These are phyloP conservation scores for Suhomyces yuchorum DNA, from an alignment of 1,139 yeast genomes.

Conservation along the genomic window DNA sequence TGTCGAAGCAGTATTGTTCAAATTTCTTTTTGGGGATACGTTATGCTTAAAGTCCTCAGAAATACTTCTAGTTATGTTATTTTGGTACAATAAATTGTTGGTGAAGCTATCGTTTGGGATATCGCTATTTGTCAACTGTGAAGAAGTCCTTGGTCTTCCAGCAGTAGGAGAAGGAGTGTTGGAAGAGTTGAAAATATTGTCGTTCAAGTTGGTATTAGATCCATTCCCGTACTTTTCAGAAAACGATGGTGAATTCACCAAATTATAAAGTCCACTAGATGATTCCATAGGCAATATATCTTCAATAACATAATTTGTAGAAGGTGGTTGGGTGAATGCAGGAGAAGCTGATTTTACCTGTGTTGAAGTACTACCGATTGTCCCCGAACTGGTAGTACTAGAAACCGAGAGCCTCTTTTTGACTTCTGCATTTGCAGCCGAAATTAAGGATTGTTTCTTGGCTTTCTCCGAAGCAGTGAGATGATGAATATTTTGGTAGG, in stretches of 20 bases:
- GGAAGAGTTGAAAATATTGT: constrained; percentile 9
- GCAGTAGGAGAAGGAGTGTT: constrained; percentile 11
- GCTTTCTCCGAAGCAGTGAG: constrained; percentile 29
- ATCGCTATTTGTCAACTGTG: constrained; percentile 9
- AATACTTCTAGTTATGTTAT: constrained; percentile 2
- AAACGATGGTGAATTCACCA: constrained; percentile 22
- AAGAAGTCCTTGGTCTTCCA: constrained; percentile 10
- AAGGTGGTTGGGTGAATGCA: neutral
- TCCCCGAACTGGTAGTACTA: constrained; percentile 6
- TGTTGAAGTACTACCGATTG: constrained; percentile 3
- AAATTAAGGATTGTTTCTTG: constrained; percentile 30
- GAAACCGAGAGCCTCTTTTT: constrained; percentile 12
- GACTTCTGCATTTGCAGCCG: constrained; percentile 26
- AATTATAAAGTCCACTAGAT: constrained; percentile 32
- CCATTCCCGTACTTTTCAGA: constrained; percentile 6
- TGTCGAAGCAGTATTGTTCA: neutral
- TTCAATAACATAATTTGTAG: constrained; percentile 29
- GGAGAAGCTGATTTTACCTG: constrained; percentile 4
- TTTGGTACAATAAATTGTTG: neutral
- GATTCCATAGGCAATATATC: constrained; percentile 39
- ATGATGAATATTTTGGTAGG: constrained; percentile 17
- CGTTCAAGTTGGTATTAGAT: constrained; percentile 10
- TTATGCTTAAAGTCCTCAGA: constrained; percentile 8
- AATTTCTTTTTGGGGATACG: constrained; percentile 3
- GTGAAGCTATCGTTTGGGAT: constrained; percentile 1